phyloP scores from a whole-genome alignment of 345 rosid genomes.

The Excoecaria agallocha region DNA sequence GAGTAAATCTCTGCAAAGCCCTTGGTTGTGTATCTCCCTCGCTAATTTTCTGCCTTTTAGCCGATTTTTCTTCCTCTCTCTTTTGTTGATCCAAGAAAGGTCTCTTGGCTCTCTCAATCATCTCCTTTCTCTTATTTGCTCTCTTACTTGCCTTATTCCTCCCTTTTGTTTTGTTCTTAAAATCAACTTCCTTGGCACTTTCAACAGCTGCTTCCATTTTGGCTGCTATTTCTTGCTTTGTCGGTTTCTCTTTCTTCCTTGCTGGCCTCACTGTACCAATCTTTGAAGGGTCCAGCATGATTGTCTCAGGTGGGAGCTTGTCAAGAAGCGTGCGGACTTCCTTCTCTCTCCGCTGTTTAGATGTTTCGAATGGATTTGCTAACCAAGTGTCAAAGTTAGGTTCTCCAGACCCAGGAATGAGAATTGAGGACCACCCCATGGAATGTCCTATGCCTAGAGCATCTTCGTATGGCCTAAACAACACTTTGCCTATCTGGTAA shows the following conservation, averaged over 20 bases:
- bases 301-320: constrained; percentile 92
- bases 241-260: constrained; percentile 57
- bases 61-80: constrained; percentile 23
- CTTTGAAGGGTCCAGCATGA: constrained; percentile 86
- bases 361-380: constrained; percentile 85
- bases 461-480: constrained; percentile 88
- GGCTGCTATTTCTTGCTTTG: constrained; percentile 50
- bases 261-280: constrained; percentile 61
- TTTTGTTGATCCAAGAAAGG: constrained; percentile 61
- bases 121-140: constrained; percentile 60
- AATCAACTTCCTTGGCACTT: constrained; percentile 41
- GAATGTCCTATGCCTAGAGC: constrained; percentile 84
- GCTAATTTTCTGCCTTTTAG: constrained; percentile 48
- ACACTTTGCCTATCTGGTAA: constrained; percentile 64
- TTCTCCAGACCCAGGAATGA: constrained; percentile 89
- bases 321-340: constrained; percentile 79
- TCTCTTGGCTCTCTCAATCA: constrained; percentile 50
- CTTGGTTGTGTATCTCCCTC: constrained; percentile 49
- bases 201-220: constrained; percentile 71
- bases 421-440: constrained; percentile 89
- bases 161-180: constrained; percentile 84
- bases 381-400: constrained; percentile 94
- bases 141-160: constrained; percentile 72
- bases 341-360: constrained; percentile 86
- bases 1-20: constrained; percentile 57